phyloP scores from a whole-genome alignment of 2,329 filamentous ascomycete genomes.

The Aspergillus sojae region DNA sequence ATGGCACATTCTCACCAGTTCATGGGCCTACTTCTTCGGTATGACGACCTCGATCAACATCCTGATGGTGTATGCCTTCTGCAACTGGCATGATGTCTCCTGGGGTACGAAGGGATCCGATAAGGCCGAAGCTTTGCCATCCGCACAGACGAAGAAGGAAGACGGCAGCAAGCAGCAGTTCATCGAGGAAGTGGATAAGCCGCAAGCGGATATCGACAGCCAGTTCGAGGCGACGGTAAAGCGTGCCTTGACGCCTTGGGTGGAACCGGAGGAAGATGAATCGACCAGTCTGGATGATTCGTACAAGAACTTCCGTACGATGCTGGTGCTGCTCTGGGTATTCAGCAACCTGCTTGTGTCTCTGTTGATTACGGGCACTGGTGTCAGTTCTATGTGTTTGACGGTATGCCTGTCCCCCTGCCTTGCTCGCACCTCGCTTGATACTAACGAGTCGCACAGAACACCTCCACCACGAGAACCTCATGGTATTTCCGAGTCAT shows the following conservation, averaged over 20 bases:
- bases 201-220: constrained; percentile 96
- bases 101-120: constrained; percentile 99
- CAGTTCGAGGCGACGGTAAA: constrained; percentile 96
- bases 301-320: constrained; percentile 99
- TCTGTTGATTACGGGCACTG: constrained; percentile 77
- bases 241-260: constrained; percentile 82
- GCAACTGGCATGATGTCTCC: constrained; percentile 99
- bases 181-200: constrained; percentile 94
- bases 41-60: constrained; percentile 99
- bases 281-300: constrained; percentile 80
- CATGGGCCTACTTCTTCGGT: constrained; percentile 66
- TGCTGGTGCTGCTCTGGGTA: constrained; percentile 90
- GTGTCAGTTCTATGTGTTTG: constrained; percentile 80
- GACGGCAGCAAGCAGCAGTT: constrained; percentile 79
- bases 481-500: constrained; percentile 89
- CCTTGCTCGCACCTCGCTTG: neutral
- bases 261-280: constrained; percentile 76
- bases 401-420: constrained; percentile 63
- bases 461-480: constrained; percentile 72
- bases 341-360: constrained; percentile 87
- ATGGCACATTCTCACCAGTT: constrained; percentile 99
- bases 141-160: constrained; percentile 82
- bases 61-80: constrained; percentile 98
- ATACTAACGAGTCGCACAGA: constrained; percentile 46
- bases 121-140: constrained; percentile 89